Base-by-base conservation (phyloP, 2,329 filamentous ascomycete species). In the Aureobasidium pullulans region DNA sequence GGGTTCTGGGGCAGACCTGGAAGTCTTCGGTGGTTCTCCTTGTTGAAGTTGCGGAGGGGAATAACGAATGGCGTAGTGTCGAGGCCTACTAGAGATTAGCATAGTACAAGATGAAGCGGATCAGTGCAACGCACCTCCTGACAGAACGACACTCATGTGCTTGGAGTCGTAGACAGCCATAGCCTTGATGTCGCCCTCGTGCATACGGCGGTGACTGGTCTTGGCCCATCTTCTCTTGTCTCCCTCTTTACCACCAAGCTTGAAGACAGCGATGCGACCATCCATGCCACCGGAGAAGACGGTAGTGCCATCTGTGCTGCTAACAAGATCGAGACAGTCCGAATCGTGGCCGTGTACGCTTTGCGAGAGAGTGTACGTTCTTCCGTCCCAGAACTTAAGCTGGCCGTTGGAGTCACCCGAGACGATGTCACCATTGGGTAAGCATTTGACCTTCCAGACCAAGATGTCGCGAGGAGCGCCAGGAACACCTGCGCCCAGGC, bases 331-430 rank as follows among this genome's bases (percentile, higher is more conserved):
- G 61, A 99, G 79, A 4, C 96, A 87, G 73, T 99, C 94, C 46
- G 93, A 90, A 65, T 90, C 86, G 70, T 99, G 94, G 29, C 87
- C 86, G 68, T 91, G 86, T 58, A 99, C 84, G 53, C 92, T 83
- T 70, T 99, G 94, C 37, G 85, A 81, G 66, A 96, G 84, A 4
- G 91, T 92, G 72, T 93, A 96, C 57, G 90, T 96, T 75, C 89
- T 92, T 59, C 90, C 90, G 70, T 96, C 90, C 88, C 92, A 99
- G 69, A 97, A 89, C 64, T 90, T 86, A 42, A 99, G 81, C 70
- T 97, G 91, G 34, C 94, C 94, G 5, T 91, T 92, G 3, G 94
- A 97, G 71, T 99, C 94, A 53, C 90, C 94, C 1, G 92, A 96
- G 11, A 97, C 86, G 62, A 99, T 94, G 65, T 94, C 90, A 52